Evolutionary conservation across 106 monocot genomes (phyloP), one percentile per base, ranked within the genome.

Genomic region (Acanthochlamys bracteata): DNA sequence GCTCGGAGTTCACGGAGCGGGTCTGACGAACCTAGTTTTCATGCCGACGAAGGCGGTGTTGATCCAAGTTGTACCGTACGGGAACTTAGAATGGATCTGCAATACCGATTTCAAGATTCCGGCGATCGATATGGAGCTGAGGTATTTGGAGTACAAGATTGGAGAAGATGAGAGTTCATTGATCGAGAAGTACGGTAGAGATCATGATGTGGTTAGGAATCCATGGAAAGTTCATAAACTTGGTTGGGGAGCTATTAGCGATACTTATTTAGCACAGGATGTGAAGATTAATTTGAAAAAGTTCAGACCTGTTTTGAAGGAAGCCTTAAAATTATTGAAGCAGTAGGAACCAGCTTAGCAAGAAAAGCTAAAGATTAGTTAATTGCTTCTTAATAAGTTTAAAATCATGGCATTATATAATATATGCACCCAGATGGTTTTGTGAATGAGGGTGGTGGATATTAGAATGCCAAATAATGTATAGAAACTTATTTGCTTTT

Each of bases 1-100:
- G 79, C 19, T 93, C 46, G 92, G 84, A 0, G 92, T 93, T 11
- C 92, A 88, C 41, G 92, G 92, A 1, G 84, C 92, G 0, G 88
- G 88, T 27, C 75, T 93, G 33, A 83, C 82, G 7, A 93, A 88
- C 60, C 25, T 80, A 9, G 61, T 88, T 59, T 93, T 88, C 65
- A 65, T 93, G 15, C 92, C 92, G 0, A 55, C 52, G 14, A 47
- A 65, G 4, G 87, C 76, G 1, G 33, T 33, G 33, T 33, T 33
- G 4, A 33, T 33, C 20, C 75, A 75, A 26, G 19, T 75, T 1
- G 63, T 75, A 10, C 75, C 75, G 0, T 69, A 61, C 61, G 75
- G 75, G 10, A 51, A 24, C 0, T 40, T 75, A 68, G 57, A 63
- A 21, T 62, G 59, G 54, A 27, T 58, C 8, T 25, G 25, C 14